Base-by-base conservation (phyloP, 2,329 filamentous ascomycete genomes). In the Venturia pyrina region DNA sequence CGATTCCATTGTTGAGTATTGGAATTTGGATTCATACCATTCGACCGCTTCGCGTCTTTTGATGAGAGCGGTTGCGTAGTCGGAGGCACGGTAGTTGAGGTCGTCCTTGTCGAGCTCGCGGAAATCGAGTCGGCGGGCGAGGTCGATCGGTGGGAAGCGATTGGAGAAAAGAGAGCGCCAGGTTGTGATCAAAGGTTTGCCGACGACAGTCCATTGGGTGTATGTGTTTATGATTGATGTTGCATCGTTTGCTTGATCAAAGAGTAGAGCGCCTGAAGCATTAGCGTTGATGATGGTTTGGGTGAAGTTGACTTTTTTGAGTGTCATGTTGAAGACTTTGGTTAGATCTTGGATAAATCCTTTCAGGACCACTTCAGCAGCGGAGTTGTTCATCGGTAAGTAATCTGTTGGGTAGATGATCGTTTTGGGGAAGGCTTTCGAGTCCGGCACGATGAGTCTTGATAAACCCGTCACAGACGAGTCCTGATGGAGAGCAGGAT, bases 1-100 rank as follows among this genome's bases (percentile, higher is more conserved):
- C 0, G 78, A 79, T 37, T 77, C 66, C 0, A 71, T 56, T 21
- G 78, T 75, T 0, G 77, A 71, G 0, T 75, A 70, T 24, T 84
- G 75, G 6, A 85, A 75, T 7, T 79, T 73, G 40, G 68, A 72
- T 60, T 79, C 79, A 70, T 83, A 82, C 81, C 80, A 83, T 10
- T 73, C 68, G 65, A 75, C 75, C 68, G 83, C 83, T 1, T 75
- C 69, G 57, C 40, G 34, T 21, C 24, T 43, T 3, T 19, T 62
- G 37, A 28, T 3, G 21, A 43, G 21, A n/a, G 37, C 34, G 40
- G 37, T 7, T 5, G 40, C 40, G 60, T 62, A 43, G 11, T 44
- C 0, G 81, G 82, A 68, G 83, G 84, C 43, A 21, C 40, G 60
- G n/a, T 44, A 44, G 8, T 11, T 15, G 40, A 28, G 1, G 37